Evolutionary conservation across 306 rosid genomes (phyloP), one percentile per base, ranked within the genome.

Genomic region (Acmispon strigosus): DNA sequence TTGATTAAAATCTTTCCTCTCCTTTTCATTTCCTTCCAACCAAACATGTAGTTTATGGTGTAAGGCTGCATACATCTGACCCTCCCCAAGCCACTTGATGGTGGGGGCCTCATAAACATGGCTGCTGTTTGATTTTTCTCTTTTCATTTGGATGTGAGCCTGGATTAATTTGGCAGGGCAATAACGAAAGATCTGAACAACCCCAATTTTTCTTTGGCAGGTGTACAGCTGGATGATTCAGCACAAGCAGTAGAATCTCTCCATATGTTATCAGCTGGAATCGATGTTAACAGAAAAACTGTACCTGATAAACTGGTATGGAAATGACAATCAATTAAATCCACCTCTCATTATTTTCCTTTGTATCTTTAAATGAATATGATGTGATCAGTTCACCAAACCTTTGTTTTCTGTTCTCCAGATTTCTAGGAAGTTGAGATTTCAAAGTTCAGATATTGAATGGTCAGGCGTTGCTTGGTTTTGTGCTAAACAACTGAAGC

Each of bases 401-500:
- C 48, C 65, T 52, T 55, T 76, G 66, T 64, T 62, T 56, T 61
- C 47, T 75, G 64, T 20, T 27, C 52, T 69, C 74, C 86, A 91
- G 96, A 87, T 82, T 74, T 66, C 85, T 47, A 85, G 85, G 83
- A 91, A 86, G 77, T 78, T 88, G 64, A 88, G 75, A 66, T 79
- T 75, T 67, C 86, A 83, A 69, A 82, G 75, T 50, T 88, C 92
- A 22, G 85, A 82, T 70, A 86, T 88, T 76, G 84, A 76, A 74
- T 91, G 97, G 97, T 88, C 89, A 74, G 89, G 96, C 51, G 15
- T 12, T 69, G 62, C 89, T 62, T 88, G 89, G 89, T 74, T 74
- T 77, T 86, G 97, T 82, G 74, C 86, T 81, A 91, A 88, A 78
- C 92, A 83, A 84, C 92, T 91, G 61, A 91, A 85, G 78, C 97